These are phyloP conservation scores for Basipetospora chlamydospora DNA, from an alignment of 2,329 filamentous ascomycete species.

Conservation along the genomic window DNA sequence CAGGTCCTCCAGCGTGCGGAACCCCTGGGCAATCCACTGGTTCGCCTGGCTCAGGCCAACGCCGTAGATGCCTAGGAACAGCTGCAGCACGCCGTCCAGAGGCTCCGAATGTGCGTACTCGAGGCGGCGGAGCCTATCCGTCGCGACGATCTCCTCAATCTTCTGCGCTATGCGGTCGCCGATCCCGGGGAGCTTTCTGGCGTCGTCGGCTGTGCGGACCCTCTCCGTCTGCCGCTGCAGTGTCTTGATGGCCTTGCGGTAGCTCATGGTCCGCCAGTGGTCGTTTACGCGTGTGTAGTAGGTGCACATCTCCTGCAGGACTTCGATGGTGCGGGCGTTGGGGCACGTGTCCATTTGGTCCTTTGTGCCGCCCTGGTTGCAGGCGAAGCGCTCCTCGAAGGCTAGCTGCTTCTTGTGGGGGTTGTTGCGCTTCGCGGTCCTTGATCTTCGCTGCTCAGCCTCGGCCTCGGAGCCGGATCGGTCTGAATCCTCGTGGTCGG, in stretches of 20 bases:
- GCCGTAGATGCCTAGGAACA: constrained; percentile 68
- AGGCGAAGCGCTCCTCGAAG: constrained; percentile 37
- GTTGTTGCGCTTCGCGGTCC: constrained; percentile 10
- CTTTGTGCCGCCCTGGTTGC: constrained; percentile 35
- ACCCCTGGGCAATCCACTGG: constrained; percentile 63
- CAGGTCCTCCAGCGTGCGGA: constrained; percentile 61
- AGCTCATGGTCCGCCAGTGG: constrained; percentile 60
- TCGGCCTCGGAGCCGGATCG: constrained; percentile 12
- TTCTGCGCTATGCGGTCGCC: constrained; percentile 64
- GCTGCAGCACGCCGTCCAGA: constrained; percentile 46
- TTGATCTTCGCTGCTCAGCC: constrained; percentile 7
- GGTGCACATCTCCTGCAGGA: constrained; percentile 64
- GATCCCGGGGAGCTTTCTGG: constrained; percentile 50
- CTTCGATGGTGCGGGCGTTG: constrained; percentile 60
- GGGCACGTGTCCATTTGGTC: constrained; percentile 39
- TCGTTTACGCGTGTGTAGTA: constrained; percentile 67
- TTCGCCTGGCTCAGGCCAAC: constrained; percentile 57
- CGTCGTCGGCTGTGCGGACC: constrained; percentile 56
- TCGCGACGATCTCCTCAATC: constrained; percentile 77
- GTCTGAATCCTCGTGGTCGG: constrained; percentile 9
- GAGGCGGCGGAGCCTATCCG: constrained; percentile 54
- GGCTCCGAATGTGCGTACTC: constrained; percentile 57
- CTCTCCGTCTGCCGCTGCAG: constrained; percentile 50
- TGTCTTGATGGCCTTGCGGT: constrained; percentile 62
- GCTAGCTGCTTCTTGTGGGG: constrained; percentile 13